Evolutionary conservation across 177 flowering plant genomes (phyloP).

Genomic region (Telopea speciosissima): DNA sequence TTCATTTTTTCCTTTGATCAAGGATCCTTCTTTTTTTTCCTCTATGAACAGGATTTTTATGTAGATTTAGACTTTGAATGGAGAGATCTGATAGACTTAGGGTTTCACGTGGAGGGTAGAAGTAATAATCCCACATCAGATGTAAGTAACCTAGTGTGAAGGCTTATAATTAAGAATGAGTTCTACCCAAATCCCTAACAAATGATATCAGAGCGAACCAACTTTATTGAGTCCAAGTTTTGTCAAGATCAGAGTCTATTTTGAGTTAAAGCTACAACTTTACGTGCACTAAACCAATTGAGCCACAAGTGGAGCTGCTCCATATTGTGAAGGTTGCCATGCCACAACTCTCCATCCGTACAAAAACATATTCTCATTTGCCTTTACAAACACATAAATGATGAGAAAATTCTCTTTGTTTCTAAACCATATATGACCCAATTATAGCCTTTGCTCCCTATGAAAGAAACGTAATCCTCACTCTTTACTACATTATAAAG

Average conservation of each 20-base stretch:
- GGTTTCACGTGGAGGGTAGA: too few relatives aligned
- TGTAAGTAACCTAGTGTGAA: too few relatives aligned
- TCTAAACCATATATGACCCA: constrained; percentile 14
- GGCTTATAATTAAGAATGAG: too few relatives aligned
- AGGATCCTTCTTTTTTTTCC: constrained; percentile 19
- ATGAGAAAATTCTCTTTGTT: constrained; percentile 24
- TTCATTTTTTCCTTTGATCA: constrained; percentile 1
- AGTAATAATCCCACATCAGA: too few relatives aligned
- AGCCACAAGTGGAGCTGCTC: neutral
- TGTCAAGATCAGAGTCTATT: too few relatives aligned
- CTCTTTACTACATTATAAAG: neutral
- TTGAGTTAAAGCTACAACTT: too few relatives aligned
- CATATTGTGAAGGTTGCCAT: neutral
- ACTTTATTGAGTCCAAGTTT: too few relatives aligned
- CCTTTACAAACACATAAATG: constrained; percentile 12
- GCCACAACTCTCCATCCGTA: neutral
- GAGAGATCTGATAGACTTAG: neutral
- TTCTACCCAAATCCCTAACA: too few relatives aligned
- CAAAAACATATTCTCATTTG: constrained; percentile 17
- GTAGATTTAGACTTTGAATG: neutral
- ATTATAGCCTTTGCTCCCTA: neutral
- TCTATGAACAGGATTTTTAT: neutral
- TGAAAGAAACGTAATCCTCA: neutral
- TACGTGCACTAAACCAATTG: neutral
- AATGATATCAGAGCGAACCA: too few relatives aligned